These are phyloP conservation scores for Kurtzmaniella fragi DNA, from an alignment of 805 yeast genomes.

Conservation along the genomic window DNA sequence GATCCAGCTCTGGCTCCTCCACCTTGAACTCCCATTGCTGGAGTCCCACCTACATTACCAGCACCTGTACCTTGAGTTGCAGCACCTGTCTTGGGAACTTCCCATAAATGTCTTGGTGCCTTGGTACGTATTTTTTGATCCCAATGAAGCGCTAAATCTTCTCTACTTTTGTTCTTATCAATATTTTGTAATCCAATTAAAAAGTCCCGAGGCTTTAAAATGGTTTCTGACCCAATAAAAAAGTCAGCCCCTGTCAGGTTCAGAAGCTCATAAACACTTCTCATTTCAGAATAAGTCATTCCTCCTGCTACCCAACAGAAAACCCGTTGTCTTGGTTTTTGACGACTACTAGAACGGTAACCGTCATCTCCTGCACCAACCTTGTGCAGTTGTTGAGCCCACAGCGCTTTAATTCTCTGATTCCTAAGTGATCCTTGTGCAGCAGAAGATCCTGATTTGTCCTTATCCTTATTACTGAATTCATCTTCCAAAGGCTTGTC, in stretches of 20 bases:
- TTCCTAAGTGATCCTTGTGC: slow-evolving; percentile 54
- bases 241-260: slow-evolving; percentile 53
- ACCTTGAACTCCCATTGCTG: no score
- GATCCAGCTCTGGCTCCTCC: no score
- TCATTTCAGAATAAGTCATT: slow-evolving; percentile 73
- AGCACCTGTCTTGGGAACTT: slow-evolving; percentile 18
- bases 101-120: slow-evolving; percentile 43
- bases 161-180: slow-evolving; percentile 33
- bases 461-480: slow-evolving; percentile 16
- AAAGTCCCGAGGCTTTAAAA: slow-evolving; percentile 53
- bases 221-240: slow-evolving; percentile 74
- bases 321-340: slow-evolving; percentile 54
- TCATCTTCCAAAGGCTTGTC: slow-evolving; percentile 63
- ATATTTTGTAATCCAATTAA: slow-evolving; percentile 38
- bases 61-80: slow-evolving; percentile 18
- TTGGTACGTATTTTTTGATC: slow-evolving; percentile 29
- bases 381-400: slow-evolving; percentile 50
- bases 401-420: slow-evolving; percentile 67
- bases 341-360: slow-evolving; percentile 2
- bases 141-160: slow-evolving; percentile 37
- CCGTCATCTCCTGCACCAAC: slow-evolving; percentile 1
- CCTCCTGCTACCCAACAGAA: slow-evolving; percentile 89
- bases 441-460: slow-evolving; percentile 12
- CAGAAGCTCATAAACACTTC: slow-evolving; percentile 67
- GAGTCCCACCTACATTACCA: slow-evolving; percentile 10